phyloP scores from a whole-genome alignment of 2,329 filamentous ascomycete genomes.

The Periconia macrospinosa region DNA sequence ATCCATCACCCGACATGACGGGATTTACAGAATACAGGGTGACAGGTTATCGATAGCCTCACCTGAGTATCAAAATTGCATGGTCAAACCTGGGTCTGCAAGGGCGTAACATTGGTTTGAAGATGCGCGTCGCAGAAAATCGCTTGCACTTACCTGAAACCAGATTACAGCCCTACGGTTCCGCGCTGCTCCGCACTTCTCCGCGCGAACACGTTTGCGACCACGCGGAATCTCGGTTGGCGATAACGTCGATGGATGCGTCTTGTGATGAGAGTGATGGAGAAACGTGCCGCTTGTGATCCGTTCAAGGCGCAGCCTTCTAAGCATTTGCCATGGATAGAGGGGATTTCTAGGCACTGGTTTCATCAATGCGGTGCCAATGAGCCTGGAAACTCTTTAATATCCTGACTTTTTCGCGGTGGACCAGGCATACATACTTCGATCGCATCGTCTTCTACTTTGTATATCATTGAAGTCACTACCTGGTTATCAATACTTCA shows the following conservation, averaged over 20 bases:
- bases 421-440: background rate
- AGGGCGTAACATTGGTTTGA: constrained; percentile 12
- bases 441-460: constrained; percentile 1
- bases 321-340: constrained; percentile 18
- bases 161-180: background rate
- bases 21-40: background rate
- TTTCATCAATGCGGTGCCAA: constrained; percentile 22
- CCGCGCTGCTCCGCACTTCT: constrained; percentile 19
- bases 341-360: constrained; percentile 21
- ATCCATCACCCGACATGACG: background rate
- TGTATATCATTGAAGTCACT: background rate
- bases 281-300: constrained; percentile 14
- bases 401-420: constrained; percentile 13
- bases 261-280: background rate
- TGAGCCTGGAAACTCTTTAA: constrained; percentile 16
- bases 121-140: constrained; percentile 14
- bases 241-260: background rate
- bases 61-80: constrained; percentile 21
- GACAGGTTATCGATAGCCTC: constrained; percentile 10
- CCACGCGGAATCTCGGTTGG: background rate
- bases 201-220: constrained; percentile 15
- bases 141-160: constrained; percentile 13
- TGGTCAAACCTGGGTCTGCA: constrained; percentile 16
- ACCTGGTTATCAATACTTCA: background rate
- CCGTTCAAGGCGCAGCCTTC: constrained; percentile 23